These are phyloP conservation scores for Syzygium jambos DNA, from an alignment of 345 rosid genomes.

Conservation along the genomic window DNA sequence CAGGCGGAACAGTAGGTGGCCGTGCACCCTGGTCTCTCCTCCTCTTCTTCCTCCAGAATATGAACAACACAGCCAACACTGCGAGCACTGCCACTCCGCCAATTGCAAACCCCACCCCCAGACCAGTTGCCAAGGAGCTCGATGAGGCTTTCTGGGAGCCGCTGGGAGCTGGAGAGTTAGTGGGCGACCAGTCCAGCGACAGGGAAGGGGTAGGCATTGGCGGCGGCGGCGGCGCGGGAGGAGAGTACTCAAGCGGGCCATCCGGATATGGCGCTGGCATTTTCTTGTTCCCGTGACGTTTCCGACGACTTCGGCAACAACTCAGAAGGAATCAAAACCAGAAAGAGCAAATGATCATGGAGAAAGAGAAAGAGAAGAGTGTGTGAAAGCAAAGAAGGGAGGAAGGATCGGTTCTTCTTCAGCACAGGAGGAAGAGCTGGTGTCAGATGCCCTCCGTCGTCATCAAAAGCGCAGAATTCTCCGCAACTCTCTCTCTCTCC, in stretches of 20 bases:
- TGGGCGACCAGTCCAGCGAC: too few species aligned
- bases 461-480: neutral
- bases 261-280: constrained; percentile 43
- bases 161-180: too few species aligned
- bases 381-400: neutral
- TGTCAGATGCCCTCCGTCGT: neutral
- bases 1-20: constrained; percentile 4
- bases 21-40: constrained; percentile 23
- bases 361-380: neutral
- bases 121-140: constrained; percentile 25
- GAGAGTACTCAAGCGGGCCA: neutral
- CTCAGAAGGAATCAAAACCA: neutral
- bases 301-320: neutral
- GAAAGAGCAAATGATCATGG: neutral
- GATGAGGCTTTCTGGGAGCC: neutral
- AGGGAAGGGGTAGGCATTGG: too few species aligned
- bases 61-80: neutral
- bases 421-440: neutral
- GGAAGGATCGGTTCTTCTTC: neutral
- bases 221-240: constrained; percentile 27
- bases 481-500: neutral
- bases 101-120: constrained; percentile 48
- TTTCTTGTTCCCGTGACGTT: neutral
- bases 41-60: too few species aligned
- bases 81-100: constrained; percentile 45